Percentiles rank a stretch among this genome's conserved stretches.
Conservation (phyloP, 345 rosid genomes). For the Anacardium occidentale region DNA sequence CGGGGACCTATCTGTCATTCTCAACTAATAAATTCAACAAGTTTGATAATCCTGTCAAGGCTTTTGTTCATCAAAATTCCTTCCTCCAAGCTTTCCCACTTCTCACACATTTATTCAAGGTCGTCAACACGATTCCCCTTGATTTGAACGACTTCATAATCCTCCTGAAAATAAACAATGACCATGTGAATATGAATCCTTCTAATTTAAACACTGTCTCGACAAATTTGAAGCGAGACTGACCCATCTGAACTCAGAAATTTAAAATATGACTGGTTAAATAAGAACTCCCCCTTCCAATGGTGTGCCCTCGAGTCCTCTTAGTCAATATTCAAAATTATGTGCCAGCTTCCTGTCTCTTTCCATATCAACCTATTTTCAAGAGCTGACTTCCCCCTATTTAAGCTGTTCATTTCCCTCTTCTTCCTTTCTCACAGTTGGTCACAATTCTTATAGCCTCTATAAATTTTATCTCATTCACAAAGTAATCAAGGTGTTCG, state of each 20-base stretch:
- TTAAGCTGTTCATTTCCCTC: slow-evolving; percentile 13
- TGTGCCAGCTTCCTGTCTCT: slow-evolving; percentile 6
- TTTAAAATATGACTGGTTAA: not conserved
- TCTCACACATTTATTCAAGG: not conserved
- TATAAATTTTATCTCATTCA: not conserved
- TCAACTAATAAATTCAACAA: no score
- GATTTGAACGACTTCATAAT: not conserved
- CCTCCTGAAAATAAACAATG: not conserved
- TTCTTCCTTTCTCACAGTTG: not conserved
- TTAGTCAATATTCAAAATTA: slow-evolving; percentile 4
- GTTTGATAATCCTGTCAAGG: no score
- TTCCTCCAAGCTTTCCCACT: not conserved
- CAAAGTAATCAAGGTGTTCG: not conserved
- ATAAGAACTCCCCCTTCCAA: not conserved
- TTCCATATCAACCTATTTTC: slow-evolving; percentile 6
- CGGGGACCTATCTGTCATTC: no score
- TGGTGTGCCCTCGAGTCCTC: not conserved
- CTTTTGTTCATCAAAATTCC: no score
- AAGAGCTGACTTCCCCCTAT: slow-evolving; percentile 5
- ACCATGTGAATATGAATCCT: not conserved
- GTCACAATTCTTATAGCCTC: no score
- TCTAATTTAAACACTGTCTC: no score
- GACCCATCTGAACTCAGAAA: no score
- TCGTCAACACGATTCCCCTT: no score
- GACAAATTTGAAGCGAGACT: no score